Evolutionary conservation across 805 yeast genomes (phyloP).

Genomic region (Yarrowia sp.): DNA sequence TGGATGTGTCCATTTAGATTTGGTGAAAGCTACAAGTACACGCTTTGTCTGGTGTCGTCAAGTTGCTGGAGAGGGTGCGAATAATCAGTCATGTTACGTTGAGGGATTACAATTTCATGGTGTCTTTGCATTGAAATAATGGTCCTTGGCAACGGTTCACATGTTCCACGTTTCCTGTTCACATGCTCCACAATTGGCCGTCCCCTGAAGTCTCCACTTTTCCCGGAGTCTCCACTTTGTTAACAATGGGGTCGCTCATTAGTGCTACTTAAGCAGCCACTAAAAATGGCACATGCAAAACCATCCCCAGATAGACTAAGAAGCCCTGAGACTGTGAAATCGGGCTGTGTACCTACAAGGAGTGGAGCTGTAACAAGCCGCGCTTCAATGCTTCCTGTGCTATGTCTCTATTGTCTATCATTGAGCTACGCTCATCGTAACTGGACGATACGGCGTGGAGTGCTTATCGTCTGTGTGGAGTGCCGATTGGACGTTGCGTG

Average conservation of each 20-base stretch:
- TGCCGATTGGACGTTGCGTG: too few relatives aligned
- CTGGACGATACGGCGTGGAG: too few relatives aligned
- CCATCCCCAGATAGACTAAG: conserved; percentile 13
- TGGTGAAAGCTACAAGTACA: not conserved
- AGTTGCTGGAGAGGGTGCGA: too few relatives aligned
- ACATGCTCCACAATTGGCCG: too few relatives aligned
- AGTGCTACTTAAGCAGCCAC: conserved; percentile 21
- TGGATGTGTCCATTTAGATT: conserved; percentile 16
- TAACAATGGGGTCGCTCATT: conserved; percentile 3
- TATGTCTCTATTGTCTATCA: too few relatives aligned
- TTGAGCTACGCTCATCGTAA: too few relatives aligned
- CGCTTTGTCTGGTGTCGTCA: not conserved
- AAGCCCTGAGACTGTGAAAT: too few relatives aligned
- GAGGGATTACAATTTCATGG: not conserved
- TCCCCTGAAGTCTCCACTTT: not conserved
- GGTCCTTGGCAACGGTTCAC: too few relatives aligned
- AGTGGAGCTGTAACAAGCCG: not conserved
- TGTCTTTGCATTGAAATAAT: too few relatives aligned
- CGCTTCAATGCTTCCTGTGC: not conserved
- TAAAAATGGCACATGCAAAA: conserved; percentile 7
- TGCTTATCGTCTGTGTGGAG: too few relatives aligned
- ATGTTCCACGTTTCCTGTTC: too few relatives aligned
- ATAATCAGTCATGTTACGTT: not conserved
- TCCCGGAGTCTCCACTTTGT: conserved; percentile 10
- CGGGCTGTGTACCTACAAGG: conserved; percentile 7